These are phyloP conservation scores for Tetrastigma voinierianum DNA, from an alignment of 164 flowering plant genomes.

Conservation along the genomic window DNA sequence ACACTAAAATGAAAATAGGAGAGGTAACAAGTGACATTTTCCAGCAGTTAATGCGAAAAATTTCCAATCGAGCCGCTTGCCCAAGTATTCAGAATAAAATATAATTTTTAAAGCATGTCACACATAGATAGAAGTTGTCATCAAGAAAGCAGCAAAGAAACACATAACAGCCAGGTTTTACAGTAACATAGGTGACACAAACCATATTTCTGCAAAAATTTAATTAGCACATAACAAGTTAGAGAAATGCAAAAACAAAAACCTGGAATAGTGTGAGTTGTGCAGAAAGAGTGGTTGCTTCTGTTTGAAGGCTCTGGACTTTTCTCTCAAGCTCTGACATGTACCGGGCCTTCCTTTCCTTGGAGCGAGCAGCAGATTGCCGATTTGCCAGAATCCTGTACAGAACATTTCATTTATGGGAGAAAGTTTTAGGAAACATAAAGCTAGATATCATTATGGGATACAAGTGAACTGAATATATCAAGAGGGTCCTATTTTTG, in stretches of 20 bases:
- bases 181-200: not conserved
- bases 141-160: not conserved
- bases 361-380: conserved; percentile 97
- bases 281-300: conserved; percentile 99
- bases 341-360: conserved; percentile 93
- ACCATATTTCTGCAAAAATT: not conserved
- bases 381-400: conserved; percentile 91
- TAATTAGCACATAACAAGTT: not conserved
- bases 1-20: too few species aligned
- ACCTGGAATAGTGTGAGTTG: conserved; percentile 94
- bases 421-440: not conserved
- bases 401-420: not conserved
- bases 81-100: not conserved
- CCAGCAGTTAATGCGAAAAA: not conserved
- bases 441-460: not conserved
- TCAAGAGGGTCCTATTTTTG: too few species aligned
- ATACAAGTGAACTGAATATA: too few species aligned
- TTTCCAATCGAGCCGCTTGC: not conserved
- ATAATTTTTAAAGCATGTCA: not conserved
- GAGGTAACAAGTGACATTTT: not conserved
- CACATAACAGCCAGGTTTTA: not conserved
- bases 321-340: conserved; percentile 90
- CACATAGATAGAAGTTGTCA: not conserved
- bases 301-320: conserved; percentile 96
- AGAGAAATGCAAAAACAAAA: conserved; percentile 1